Percentiles rank a stretch among this genome's conserved stretches.
Conservation (phyloP, 768 basidiomycete species). For the Pisolithus orientalis region DNA sequence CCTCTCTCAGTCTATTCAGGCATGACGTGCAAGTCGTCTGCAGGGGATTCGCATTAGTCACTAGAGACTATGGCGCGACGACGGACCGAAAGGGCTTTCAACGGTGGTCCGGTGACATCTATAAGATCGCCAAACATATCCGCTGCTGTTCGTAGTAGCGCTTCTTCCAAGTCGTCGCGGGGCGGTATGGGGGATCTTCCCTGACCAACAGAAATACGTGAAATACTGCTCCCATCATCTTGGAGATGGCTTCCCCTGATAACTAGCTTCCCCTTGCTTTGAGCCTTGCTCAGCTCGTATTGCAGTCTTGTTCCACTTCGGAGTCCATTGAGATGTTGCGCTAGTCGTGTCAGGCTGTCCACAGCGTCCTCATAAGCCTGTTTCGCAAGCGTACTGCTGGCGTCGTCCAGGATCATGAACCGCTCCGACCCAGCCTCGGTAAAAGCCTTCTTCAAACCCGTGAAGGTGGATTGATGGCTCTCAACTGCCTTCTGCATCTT, state of each 20-base stretch:
- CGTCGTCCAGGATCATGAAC: slow-evolving; percentile 29
- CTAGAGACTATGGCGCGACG: slow-evolving; percentile 1
- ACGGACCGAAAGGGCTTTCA: slow-evolving; percentile 67
- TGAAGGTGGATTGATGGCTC: slow-evolving; percentile 85
- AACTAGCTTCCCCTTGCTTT: slow-evolving; percentile 38
- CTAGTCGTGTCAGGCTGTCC: slow-evolving; percentile 79
- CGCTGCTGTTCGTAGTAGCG: slow-evolving; percentile 45
- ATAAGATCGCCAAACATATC: slow-evolving; percentile 73
- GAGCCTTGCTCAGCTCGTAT: slow-evolving; percentile 69
- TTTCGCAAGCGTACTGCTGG: slow-evolving; percentile 25
- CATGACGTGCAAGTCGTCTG: slow-evolving; percentile 58
- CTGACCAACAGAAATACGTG: slow-evolving; percentile 9
- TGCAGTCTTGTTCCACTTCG: slow-evolving; percentile 81
- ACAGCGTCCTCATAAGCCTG: slow-evolving; percentile 83
- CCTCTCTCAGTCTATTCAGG: slow-evolving; percentile 57
- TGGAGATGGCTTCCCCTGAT: slow-evolving; percentile 11
- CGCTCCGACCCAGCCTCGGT: slow-evolving; percentile 87
- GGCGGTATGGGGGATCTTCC: slow-evolving; percentile 26
- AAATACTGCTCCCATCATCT: slow-evolving; percentile 10
- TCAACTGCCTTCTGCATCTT: slow-evolving; percentile 76
- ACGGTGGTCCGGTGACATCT: slow-evolving; percentile 72
- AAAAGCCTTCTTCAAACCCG: slow-evolving; percentile 79
- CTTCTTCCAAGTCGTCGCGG: slow-evolving; percentile 37
- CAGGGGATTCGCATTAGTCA: neutral
- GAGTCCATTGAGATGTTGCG: slow-evolving; percentile 89